phyloP scores from a whole-genome alignment of 805 yeast genomes.

The Nakazawaea ishiwadae region DNA sequence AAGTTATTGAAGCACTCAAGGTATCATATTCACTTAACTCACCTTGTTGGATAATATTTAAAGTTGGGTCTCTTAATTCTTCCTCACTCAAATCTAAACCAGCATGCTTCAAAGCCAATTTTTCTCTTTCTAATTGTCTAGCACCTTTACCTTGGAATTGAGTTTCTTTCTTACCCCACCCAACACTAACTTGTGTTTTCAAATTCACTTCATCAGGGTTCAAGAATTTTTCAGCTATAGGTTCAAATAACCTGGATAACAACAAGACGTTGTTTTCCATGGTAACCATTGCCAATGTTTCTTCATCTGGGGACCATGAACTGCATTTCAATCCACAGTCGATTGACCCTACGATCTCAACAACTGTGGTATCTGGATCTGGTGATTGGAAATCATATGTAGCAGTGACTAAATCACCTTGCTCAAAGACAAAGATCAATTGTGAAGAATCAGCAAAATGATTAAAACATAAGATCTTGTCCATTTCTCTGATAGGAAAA shows the following conservation, averaged over 20 bases:
- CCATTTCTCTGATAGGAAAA: conserved; percentile 43
- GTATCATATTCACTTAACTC: conserved; percentile 51
- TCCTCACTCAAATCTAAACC: conserved; percentile 65
- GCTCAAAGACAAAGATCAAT: conserved; percentile 58
- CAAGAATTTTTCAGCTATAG: conserved; percentile 61
- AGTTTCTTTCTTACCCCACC: conserved; percentile 98
- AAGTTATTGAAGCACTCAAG: conserved; percentile 49
- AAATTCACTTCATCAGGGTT: conserved; percentile 56
- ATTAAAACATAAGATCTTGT: conserved; percentile 45
- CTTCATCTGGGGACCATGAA: conserved; percentile 89
- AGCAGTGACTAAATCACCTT: conserved; percentile 74
- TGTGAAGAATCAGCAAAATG: conserved; percentile 71
- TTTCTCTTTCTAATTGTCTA: conserved; percentile 67
- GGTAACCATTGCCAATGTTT: conserved; percentile 69
- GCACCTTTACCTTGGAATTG: conserved; percentile 95
- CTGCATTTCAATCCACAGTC: conserved; percentile 74
- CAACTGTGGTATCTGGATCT: conserved; percentile 50
- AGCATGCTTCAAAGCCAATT: conserved; percentile 51
- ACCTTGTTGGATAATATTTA: conserved; percentile 71
- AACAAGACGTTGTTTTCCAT: conserved; percentile 54
- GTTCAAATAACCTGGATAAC: conserved; percentile 74
- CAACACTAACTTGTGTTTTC: conserved; percentile 84
- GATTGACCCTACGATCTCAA: conserved; percentile 78
- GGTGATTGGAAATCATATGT: conserved; percentile 45
- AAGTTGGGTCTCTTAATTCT: conserved; percentile 81